These are phyloP conservation scores for Botryotinia calthae DNA, from an alignment of 2,329 filamentous ascomycete species.

Conservation along the genomic window DNA sequence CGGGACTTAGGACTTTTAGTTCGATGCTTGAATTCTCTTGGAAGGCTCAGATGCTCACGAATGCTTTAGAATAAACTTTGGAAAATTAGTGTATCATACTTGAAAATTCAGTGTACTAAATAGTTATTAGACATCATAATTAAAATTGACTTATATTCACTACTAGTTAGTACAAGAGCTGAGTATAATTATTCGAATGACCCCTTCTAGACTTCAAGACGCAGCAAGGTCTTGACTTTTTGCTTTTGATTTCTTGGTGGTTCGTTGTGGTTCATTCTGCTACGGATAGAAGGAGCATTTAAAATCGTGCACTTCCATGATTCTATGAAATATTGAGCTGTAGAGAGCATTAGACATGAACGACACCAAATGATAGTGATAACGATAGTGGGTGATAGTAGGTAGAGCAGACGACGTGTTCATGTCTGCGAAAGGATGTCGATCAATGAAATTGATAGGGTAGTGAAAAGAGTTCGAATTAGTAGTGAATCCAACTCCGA, in stretches of 20 bases:
- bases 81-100: too few relatives aligned
- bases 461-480: accelerated
- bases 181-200: neutral
- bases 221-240: neutral
- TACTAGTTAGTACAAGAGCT: neutral
- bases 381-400: too few relatives aligned
- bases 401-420: too few relatives aligned
- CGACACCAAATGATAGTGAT: too few relatives aligned
- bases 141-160: neutral
- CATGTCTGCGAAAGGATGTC: neutral
- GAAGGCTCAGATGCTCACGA: neutral
- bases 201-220: neutral
- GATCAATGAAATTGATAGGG: neutral
- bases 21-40: neutral
- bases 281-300: neutral
- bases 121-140: neutral
- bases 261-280: too few relatives aligned
- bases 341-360: too few relatives aligned
- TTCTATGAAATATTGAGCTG: too few relatives aligned
- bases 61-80: too few relatives aligned
- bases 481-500: neutral
- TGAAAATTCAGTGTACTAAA: neutral
- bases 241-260: neutral
- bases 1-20: neutral
- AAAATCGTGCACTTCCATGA: too few relatives aligned